Percentiles rank a stretch among this genome's conserved stretches.
phyloP scores from a whole-genome alignment of 2,329 filamentous ascomycete species.

The Orbilia brochopaga region DNA sequence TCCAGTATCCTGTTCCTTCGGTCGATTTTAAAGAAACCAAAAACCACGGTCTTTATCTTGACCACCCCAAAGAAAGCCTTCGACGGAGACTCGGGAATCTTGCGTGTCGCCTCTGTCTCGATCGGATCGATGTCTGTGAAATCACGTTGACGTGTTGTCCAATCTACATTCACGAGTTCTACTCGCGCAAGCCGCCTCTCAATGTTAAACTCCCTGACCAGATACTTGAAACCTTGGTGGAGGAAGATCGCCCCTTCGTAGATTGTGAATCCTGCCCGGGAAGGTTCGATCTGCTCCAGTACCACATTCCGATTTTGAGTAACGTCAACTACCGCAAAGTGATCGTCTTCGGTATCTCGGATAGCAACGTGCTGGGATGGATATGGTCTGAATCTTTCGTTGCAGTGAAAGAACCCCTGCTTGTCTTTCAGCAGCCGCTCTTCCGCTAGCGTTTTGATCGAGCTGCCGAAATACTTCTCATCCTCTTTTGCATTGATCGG shows the following conservation, averaged over 20 bases:
- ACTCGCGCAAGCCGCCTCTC: constrained; percentile 84
- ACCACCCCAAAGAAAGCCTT: constrained; percentile 83
- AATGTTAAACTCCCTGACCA: constrained; percentile 82
- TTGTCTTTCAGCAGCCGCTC: constrained; percentile 76
- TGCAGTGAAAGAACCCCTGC: constrained; percentile 85
- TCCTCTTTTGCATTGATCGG: constrained; percentile 82
- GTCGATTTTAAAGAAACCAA: constrained; percentile 98
- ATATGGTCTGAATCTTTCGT: constrained; percentile 82
- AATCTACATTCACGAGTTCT: constrained; percentile 86
- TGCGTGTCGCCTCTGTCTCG: constrained; percentile 85
- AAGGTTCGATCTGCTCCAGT: constrained; percentile 93
- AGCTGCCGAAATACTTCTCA: constrained; percentile 75
- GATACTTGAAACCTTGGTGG: constrained; percentile 90
- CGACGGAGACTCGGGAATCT: constrained; percentile 62
- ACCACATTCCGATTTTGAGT: constrained; percentile 82
- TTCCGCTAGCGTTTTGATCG: constrained; percentile 65
- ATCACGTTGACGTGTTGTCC: constrained; percentile 91
- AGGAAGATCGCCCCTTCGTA: constrained; percentile 98
- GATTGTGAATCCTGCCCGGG: constrained; percentile 90
- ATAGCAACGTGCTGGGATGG: constrained; percentile 74
- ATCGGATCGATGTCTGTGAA: constrained; percentile 93
- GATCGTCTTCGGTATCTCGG: constrained; percentile 81
- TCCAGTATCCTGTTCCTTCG: constrained; percentile 79
- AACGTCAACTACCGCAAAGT: constrained; percentile 90
- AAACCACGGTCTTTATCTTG: constrained; percentile 84